phyloP scores from a whole-genome alignment of 768 basidiomycete genomes.

The Rhizopogon vulgaris region DNA sequence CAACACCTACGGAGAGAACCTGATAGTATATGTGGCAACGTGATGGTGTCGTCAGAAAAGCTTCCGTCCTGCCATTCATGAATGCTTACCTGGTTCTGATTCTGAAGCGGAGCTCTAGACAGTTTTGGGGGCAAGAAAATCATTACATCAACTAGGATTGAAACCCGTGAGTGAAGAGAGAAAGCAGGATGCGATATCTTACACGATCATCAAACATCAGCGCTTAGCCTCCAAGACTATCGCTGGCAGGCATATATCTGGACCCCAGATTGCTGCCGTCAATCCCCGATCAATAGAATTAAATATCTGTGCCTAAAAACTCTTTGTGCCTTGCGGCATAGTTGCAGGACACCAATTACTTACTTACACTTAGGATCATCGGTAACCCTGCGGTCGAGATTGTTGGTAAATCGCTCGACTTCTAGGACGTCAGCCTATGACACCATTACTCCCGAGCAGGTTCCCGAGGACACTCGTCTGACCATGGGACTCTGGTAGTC shows the following conservation, averaged over 20 bases:
- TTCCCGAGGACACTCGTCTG: too few relatives aligned
- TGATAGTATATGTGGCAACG: background rate
- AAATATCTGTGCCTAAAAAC: conserved; percentile 2
- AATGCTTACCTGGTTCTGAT: background rate
- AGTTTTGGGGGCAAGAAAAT: conserved; percentile 6
- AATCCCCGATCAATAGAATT: conserved; percentile 9
- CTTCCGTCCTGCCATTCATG: background rate
- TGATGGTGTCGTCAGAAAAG: background rate
- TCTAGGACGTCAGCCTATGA: too few relatives aligned
- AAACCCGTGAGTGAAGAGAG: background rate
- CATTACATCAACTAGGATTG: conserved; percentile 15
- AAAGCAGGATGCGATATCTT: conserved; percentile 10
- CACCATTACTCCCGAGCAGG: too few relatives aligned
- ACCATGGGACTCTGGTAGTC: too few relatives aligned
- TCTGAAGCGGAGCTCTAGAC: background rate
- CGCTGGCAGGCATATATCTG: conserved; percentile 4
- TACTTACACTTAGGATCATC: background rate
- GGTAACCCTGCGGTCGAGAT: too few relatives aligned
- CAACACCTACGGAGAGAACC: conserved; percentile 16
- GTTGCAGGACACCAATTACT: too few relatives aligned
- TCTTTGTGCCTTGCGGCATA: background rate
- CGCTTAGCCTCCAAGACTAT: background rate
- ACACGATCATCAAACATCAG: conserved; percentile 5
- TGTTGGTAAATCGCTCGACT: too few relatives aligned
- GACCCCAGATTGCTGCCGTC: conserved; percentile 10